Conservation (phyloP, 2,329 filamentous ascomycete genomes). For the Ambrosiella xylebori region DNA sequence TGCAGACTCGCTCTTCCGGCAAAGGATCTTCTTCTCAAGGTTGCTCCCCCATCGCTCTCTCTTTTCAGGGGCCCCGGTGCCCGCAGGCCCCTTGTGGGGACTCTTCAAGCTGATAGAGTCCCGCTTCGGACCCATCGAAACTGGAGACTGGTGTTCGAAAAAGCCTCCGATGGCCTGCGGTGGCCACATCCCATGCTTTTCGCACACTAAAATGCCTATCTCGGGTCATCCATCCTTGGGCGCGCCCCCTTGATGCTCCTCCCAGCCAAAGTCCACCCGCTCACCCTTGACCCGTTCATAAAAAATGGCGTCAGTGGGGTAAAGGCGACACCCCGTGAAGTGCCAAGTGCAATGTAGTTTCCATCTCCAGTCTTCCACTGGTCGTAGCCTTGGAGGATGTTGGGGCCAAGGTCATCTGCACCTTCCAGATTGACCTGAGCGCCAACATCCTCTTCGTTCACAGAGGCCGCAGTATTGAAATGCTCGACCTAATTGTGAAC, state of each 20-base stretch:
- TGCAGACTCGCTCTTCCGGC: too few relatives aligned
- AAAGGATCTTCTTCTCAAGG: too few relatives aligned
- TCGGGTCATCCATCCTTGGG: not conserved
- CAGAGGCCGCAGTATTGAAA: not conserved
- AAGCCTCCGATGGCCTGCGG: too few relatives aligned
- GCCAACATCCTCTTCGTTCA: not conserved
- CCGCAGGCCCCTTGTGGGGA: too few relatives aligned
- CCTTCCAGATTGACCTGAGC: too few relatives aligned
- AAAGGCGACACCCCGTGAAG: constrained; percentile 16
- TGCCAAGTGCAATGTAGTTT: not conserved
- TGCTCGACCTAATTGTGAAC: not conserved
- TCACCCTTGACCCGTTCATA: not conserved
- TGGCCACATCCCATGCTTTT: too few relatives aligned
- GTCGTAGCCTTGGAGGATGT: constrained; percentile 8
- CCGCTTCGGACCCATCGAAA: too few relatives aligned
- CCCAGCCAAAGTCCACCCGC: not conserved
- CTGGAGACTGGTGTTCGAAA: too few relatives aligned
- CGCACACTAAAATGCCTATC: not conserved
- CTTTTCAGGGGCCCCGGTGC: too few relatives aligned
- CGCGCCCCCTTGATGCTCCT: not conserved
- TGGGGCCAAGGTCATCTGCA: not conserved
- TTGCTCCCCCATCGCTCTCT: too few relatives aligned
- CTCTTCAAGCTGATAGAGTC: too few relatives aligned
- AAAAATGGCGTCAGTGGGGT: constrained; percentile 28
- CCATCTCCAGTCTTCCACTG: not conserved